phyloP scores from a whole-genome alignment of 331 rosid species.

The Stylosanthes scabra region DNA sequence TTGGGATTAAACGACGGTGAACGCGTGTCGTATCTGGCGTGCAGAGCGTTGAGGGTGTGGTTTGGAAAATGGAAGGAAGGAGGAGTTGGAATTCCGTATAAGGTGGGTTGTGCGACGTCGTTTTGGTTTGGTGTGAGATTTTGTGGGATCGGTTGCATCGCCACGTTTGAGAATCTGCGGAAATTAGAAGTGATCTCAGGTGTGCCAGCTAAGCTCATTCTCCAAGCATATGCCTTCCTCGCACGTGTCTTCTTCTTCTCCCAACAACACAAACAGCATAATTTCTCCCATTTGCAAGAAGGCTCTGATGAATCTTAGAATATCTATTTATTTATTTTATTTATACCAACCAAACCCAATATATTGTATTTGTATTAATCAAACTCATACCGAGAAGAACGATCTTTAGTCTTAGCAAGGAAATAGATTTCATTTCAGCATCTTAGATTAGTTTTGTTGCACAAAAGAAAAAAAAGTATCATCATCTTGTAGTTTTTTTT shows the following conservation, averaged over 20 bases:
- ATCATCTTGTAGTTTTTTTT: no score
- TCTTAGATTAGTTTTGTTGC: no score
- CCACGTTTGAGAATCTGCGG: slow-evolving; percentile 48
- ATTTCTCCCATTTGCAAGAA: slow-evolving; percentile 43
- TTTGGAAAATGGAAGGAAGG: slow-evolving; percentile 25
- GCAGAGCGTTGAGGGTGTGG: slow-evolving; percentile 44
- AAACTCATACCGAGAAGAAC: no score
- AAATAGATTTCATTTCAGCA: no score
- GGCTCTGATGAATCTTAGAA: slow-evolving; percentile 59
- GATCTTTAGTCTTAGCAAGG: no score
- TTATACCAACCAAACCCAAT: neutral
- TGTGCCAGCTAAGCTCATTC: slow-evolving; percentile 63
- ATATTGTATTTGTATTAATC: neutral
- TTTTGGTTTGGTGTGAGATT: slow-evolving; percentile 66
- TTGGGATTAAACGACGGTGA: slow-evolving; percentile 40
- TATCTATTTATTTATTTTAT: no score
- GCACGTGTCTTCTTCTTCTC: slow-evolving; percentile 37
- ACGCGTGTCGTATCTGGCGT: slow-evolving; percentile 32
- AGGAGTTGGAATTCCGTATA: slow-evolving; percentile 36
- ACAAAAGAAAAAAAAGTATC: no score
- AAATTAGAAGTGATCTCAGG: slow-evolving; percentile 53
- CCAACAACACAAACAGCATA: neutral
- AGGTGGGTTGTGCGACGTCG: slow-evolving; percentile 68
- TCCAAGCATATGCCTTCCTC: slow-evolving; percentile 56
- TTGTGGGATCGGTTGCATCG: slow-evolving; percentile 26